These are phyloP conservation scores for Diaporthe sp. DNA, from an alignment of 2,329 filamentous ascomycete genomes.

Conservation along the genomic window DNA sequence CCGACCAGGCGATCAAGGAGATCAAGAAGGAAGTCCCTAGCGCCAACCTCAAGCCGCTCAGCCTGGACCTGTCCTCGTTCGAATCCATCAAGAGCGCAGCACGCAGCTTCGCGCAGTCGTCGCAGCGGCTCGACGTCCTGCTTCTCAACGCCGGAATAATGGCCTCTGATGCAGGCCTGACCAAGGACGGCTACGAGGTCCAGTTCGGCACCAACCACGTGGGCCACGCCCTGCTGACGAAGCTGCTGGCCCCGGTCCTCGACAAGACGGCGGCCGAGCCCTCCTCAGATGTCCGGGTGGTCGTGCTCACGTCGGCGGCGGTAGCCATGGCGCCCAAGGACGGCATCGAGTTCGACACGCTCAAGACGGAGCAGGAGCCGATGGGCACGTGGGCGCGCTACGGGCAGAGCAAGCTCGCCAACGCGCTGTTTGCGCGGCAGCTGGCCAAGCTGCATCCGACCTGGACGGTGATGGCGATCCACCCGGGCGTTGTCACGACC, in stretches of 20 bases:
- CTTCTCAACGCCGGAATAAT: slow-evolving; percentile 60
- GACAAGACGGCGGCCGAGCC: slow-evolving; percentile 40
- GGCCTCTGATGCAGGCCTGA: slow-evolving; percentile 47
- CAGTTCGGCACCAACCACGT: slow-evolving; percentile 62
- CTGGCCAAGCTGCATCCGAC: slow-evolving; percentile 40
- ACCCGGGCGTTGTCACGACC: slow-evolving; percentile 44
- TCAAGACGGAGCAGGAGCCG: slow-evolving; percentile 39
- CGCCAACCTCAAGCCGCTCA: slow-evolving; percentile 45
- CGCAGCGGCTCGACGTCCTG: slow-evolving; percentile 29
- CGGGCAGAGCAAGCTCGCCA: slow-evolving; percentile 46
- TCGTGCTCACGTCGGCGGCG: slow-evolving; percentile 42
- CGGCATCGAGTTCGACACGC: slow-evolving; percentile 43
- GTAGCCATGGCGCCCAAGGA: slow-evolving; percentile 38
- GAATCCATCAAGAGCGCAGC: slow-evolving; percentile 54
- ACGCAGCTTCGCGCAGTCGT: slow-evolving; percentile 45
- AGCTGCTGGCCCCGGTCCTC: slow-evolving; percentile 47
- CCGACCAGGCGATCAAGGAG: slow-evolving; percentile 49
- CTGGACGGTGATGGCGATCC: slow-evolving; percentile 41
- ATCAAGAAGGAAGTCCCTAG: slow-evolving; percentile 43
- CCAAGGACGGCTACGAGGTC: slow-evolving; percentile 58
- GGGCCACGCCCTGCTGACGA: slow-evolving; percentile 57
- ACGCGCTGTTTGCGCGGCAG: slow-evolving; percentile 43
- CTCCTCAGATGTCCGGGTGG: slow-evolving; percentile 44
- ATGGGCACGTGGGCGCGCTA: slow-evolving; percentile 41
- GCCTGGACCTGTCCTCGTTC: slow-evolving; percentile 57